These are phyloP conservation scores for Gremmenia infestans DNA, from an alignment of 2,329 filamentous ascomycete species.

Conservation along the genomic window DNA sequence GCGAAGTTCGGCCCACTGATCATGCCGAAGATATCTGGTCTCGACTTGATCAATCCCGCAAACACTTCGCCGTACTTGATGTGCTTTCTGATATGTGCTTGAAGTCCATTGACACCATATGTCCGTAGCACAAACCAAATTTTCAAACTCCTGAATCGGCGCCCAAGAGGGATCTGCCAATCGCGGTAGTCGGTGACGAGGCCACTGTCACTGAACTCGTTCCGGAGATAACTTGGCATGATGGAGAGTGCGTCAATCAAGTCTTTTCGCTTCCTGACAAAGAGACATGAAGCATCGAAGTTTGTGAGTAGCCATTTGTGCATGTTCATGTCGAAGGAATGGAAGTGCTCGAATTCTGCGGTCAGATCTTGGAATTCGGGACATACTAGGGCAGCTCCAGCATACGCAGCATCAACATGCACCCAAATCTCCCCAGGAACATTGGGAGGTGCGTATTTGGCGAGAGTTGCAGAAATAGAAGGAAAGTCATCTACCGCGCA, in stretches of 20 bases:
- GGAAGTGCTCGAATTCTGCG: conserved; percentile 58
- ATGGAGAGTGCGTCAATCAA: conserved; percentile 77
- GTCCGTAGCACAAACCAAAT: conserved; percentile 90
- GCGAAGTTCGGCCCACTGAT: conserved; percentile 71
- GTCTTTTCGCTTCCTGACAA: conserved; percentile 67
- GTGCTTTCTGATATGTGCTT: conserved; percentile 65
- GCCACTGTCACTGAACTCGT: conserved; percentile 73
- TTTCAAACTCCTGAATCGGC: conserved; percentile 84
- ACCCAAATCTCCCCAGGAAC: conserved; percentile 66
- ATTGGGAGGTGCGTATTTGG: conserved; percentile 35
- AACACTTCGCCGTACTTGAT: conserved; percentile 68
- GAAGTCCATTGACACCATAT: conserved; percentile 74
- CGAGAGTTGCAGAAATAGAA: conserved; percentile 29
- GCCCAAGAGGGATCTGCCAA: conserved; percentile 92
- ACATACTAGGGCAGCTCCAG: conserved; percentile 76
- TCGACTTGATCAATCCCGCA: conserved; percentile 49
- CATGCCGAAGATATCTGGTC: conserved; percentile 69
- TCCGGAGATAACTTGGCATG: conserved; percentile 76
- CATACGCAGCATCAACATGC: conserved; percentile 90
- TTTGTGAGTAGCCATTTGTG: conserved; percentile 97
- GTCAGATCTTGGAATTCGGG: conserved; percentile 73
- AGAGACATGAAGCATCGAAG: conserved; percentile 81
- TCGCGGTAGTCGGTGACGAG: conserved; percentile 93
- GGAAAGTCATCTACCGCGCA: conserved; percentile 81
- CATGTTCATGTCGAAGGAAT: conserved; percentile 93